These are phyloP conservation scores for Zygoascus sp. DNA, from an alignment of 1,139 yeast species.

Conservation along the genomic window DNA sequence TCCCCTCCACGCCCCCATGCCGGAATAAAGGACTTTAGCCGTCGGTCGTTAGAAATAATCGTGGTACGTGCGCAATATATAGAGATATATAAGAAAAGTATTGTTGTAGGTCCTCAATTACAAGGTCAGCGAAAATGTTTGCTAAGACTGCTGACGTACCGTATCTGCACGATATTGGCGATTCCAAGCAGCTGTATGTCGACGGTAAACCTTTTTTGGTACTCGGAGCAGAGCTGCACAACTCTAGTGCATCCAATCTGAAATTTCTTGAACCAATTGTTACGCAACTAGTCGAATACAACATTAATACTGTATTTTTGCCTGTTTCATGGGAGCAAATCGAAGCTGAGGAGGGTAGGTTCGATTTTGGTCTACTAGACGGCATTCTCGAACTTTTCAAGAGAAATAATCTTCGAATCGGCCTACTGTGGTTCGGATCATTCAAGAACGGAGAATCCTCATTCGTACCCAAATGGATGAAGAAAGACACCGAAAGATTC, in stretches of 20 bases:
- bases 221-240: constrained; percentile 18
- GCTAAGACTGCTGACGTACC: background rate
- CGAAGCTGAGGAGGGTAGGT: constrained; percentile 17
- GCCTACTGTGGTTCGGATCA: constrained; percentile 20
- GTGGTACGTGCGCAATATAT: too few species aligned
- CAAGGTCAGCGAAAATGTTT: too few species aligned
- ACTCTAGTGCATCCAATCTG: constrained; percentile 14
- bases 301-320: constrained; percentile 15
- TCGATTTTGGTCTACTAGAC: constrained; percentile 15
- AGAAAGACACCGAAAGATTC: constrained; percentile 13
- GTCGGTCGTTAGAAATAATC: too few species aligned
- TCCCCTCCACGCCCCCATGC: too few species aligned
- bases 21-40: too few species aligned
- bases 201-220: constrained; percentile 15
- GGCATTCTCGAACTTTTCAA: constrained; percentile 12
- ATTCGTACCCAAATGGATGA: constrained; percentile 18
- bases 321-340: constrained; percentile 18
- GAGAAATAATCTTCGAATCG: constrained; percentile 10
- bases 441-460: constrained; percentile 20
- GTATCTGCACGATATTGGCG: constrained; percentile 14
- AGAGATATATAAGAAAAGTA: too few species aligned
- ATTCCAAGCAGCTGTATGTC: constrained; percentile 17
- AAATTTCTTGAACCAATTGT: constrained; percentile 10
- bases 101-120: too few species aligned
- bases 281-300: constrained; percentile 13